Evolutionary conservation across 805 yeast genomes (phyloP).

Genomic region (Cephaloascus albidus): DNA sequence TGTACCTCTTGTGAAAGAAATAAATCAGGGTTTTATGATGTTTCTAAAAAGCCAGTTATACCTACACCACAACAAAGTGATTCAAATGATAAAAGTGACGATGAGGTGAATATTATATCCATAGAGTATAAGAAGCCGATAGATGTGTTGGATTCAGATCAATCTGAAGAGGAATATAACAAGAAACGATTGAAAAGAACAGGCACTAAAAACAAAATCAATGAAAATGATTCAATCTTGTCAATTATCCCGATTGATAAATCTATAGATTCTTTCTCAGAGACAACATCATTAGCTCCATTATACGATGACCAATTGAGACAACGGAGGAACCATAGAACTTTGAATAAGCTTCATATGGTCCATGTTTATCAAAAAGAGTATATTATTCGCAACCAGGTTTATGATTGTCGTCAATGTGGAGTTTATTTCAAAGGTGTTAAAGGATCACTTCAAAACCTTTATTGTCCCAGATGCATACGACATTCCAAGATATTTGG

Average conservation of each 20-base stretch:
- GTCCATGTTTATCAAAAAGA: constrained; percentile 4
- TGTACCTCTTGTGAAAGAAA: constrained; percentile 31
- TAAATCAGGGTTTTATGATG: background rate
- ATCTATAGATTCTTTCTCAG: background rate
- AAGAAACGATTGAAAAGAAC: background rate
- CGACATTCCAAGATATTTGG: constrained; percentile 14
- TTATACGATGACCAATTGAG: too few species aligned
- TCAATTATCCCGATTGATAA: background rate
- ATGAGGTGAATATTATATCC: background rate
- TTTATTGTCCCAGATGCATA: constrained; percentile 15
- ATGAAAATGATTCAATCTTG: background rate
- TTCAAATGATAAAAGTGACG: background rate
- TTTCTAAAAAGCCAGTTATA: background rate
- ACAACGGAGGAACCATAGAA: too few species aligned
- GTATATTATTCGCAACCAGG: background rate
- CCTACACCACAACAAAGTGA: background rate
- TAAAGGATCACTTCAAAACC: background rate
- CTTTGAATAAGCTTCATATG: constrained; percentile 11
- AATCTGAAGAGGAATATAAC: background rate
- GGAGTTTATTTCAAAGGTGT: constrained; percentile 12
- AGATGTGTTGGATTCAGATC: background rate
- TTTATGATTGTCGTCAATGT: constrained; percentile 17
- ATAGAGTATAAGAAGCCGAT: background rate
- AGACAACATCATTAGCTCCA: too few species aligned
- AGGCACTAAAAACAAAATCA: background rate